phyloP scores from a whole-genome alignment of 192 early-diverging fungal species.

The Coemansia sp. region DNA sequence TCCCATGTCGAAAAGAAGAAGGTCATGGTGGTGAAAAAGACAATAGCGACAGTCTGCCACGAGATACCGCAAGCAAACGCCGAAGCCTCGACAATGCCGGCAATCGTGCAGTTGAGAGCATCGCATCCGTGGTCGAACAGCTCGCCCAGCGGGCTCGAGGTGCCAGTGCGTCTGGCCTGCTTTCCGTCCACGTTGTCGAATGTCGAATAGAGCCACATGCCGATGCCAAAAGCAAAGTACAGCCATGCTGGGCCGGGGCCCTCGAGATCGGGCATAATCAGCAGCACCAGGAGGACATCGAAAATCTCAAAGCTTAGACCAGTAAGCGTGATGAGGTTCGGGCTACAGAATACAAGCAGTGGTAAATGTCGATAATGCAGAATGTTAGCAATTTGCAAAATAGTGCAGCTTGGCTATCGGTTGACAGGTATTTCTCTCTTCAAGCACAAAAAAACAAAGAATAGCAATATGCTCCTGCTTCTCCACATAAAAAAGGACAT shows the following conservation, averaged over 20 bases:
- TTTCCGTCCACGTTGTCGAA: slow-evolving; percentile 89
- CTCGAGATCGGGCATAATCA: slow-evolving; percentile 68
- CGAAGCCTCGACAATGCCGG: slow-evolving; percentile 70
- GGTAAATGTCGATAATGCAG: background rate
- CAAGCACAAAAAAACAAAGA: background rate
- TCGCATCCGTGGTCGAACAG: slow-evolving; percentile 88
- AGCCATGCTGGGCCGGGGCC: slow-evolving; percentile 73
- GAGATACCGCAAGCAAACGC: slow-evolving; percentile 73
- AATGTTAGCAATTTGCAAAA: background rate
- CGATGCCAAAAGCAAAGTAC: slow-evolving; percentile 70
- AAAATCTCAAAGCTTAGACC: slow-evolving; percentile 75
- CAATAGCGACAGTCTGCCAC: slow-evolving; percentile 59
- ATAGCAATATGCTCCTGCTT: background rate
- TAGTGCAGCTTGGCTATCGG: background rate
- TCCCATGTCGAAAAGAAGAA: slow-evolving; percentile 91
- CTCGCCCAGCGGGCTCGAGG: slow-evolving; percentile 76
- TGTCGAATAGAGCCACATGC: slow-evolving; percentile 85
- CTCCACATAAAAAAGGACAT: background rate
- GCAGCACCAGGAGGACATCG: slow-evolving; percentile 69
- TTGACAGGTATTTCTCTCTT: background rate
- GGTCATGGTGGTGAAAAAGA: slow-evolving; percentile 67
- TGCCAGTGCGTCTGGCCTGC: slow-evolving; percentile 79
- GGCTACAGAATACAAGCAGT: slow-evolving; percentile 49
- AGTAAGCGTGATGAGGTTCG: slow-evolving; percentile 81
- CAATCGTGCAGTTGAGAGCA: slow-evolving; percentile 80